A percentile compares a stretch with the other conserved stretches of the same genome.
Evolutionary conservation across 441 rosid genomes (phyloP).

Genomic region (Gossypium gossypioides): DNA sequence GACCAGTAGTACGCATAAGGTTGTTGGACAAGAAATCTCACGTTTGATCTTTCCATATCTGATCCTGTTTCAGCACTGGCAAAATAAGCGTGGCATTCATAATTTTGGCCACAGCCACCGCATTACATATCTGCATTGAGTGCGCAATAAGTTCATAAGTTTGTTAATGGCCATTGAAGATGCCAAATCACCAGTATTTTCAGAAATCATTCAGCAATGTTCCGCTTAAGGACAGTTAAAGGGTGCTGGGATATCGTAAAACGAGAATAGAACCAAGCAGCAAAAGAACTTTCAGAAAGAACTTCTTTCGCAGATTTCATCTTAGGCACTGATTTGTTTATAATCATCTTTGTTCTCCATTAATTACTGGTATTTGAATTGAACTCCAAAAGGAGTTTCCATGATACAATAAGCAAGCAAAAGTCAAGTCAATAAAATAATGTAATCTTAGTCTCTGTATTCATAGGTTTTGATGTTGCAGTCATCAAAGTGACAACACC

Average conservation of each 20-base stretch:
- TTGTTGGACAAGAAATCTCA: slow-evolving; percentile 25
- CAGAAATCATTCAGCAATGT: background rate
- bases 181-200: slow-evolving; percentile 8
- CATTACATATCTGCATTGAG: slow-evolving; percentile 82
- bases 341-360: background rate
- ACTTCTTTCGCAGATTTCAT: background rate
- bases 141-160: slow-evolving; percentile 16
- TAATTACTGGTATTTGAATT: background rate
- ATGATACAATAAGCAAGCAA: background rate
- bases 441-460: background rate
- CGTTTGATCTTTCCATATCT: slow-evolving; percentile 99
- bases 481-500: background rate
- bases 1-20: background rate
- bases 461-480: background rate
- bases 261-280: background rate
- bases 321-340: background rate
- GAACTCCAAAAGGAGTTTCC: background rate
- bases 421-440: background rate
- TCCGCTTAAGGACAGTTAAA: background rate
- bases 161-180: slow-evolving; percentile 8
- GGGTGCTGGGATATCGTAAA: background rate
- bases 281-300: background rate
- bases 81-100: slow-evolving; percentile 93
- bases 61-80: slow-evolving; percentile 96
- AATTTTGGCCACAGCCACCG: slow-evolving; percentile 96